Conservation (phyloP, 2,329 filamentous ascomycete species). For the Trichoderma atrobrunneum region DNA sequence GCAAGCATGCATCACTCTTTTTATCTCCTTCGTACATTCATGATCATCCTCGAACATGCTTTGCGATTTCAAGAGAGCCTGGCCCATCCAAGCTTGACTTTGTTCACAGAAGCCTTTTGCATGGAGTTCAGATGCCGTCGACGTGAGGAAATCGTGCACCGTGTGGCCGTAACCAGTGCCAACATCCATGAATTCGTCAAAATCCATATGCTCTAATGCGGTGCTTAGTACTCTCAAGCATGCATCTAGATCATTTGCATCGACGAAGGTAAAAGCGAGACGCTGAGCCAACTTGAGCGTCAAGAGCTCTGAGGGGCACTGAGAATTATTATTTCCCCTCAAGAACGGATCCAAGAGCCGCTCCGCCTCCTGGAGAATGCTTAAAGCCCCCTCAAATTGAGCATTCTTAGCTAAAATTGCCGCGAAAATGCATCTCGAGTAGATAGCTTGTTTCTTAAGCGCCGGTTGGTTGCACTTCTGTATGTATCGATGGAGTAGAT, state of each 20-base stretch:
- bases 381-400: not conserved
- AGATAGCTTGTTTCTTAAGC: not conserved
- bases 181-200: accelerated
- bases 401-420: too few species aligned
- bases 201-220: too few species aligned
- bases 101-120: not conserved
- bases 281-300: not conserved
- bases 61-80: not conserved
- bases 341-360: too few species aligned
- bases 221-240: not conserved
- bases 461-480: not conserved
- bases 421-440: not conserved
- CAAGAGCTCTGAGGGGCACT: not conserved
- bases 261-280: not conserved
- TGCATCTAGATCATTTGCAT: not conserved
- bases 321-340: accelerated
- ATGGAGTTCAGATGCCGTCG: not conserved
- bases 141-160: not conserved
- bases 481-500: not conserved
- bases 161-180: accelerated
- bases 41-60: not conserved
- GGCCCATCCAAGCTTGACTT: not conserved
- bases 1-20: too few species aligned
- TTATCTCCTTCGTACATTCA: not conserved
- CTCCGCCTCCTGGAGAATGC: not conserved